Conservation (phyloP, 768 basidiomycete genomes). For the Lactifluus echinatus region DNA sequence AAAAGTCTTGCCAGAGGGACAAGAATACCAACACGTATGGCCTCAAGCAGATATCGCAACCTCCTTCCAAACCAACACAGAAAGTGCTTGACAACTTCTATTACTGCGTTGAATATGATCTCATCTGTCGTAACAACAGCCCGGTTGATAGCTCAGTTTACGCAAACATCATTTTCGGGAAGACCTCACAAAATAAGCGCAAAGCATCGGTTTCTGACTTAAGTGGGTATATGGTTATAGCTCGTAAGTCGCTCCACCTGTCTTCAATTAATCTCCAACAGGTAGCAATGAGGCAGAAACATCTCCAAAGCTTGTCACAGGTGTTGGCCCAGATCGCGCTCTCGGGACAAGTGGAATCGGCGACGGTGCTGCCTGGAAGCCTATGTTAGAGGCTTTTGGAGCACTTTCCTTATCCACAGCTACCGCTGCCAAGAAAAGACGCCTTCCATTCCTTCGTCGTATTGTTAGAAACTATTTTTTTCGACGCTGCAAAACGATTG, state of each 20-base stretch:
- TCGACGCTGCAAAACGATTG: conserved; percentile 31
- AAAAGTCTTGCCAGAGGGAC: neutral
- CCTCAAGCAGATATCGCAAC: neutral
- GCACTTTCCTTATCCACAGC: conserved; percentile 8
- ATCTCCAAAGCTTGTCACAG: too few species aligned
- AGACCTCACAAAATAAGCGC: neutral
- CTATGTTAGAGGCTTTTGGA: conserved; percentile 7
- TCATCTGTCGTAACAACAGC: neutral
- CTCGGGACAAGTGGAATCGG: neutral
- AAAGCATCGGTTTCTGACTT: neutral
- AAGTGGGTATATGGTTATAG: neutral
- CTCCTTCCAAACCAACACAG: neutral
- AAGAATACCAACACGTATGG: neutral
- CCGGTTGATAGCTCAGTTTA: conserved; percentile 2
- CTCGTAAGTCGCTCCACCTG: neutral
- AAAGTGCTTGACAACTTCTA: conserved; percentile 2
- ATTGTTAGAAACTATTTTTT: conserved; percentile 43
- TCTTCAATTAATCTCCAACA: neutral
- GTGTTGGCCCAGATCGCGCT: neutral
- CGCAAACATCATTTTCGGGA: conserved; percentile 8
- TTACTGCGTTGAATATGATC: neutral
- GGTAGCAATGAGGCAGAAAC: neutral
- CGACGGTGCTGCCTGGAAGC: neutral
- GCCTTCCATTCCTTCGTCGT: conserved; percentile 49
- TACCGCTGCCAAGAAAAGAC: conserved; percentile 11